phyloP scores from a whole-genome alignment of 192 early-diverging fungal genomes.

The Diversispora epigaea region DNA sequence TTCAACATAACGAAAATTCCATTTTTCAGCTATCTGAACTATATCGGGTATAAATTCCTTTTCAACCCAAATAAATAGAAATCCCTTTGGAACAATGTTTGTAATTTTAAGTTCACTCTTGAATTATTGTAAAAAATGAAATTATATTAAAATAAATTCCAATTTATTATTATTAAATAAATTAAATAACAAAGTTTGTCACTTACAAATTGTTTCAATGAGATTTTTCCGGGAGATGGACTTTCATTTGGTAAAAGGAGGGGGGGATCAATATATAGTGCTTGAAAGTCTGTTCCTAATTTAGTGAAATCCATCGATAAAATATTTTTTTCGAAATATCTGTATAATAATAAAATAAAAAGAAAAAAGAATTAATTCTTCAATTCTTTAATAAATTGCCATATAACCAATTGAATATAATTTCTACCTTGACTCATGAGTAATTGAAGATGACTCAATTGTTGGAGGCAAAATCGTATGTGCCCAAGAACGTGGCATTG shows the following conservation, averaged over 20 bases:
- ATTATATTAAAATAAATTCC: not conserved
- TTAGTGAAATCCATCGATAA: slow-evolving; percentile 47
- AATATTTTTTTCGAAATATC: slow-evolving; percentile 48
- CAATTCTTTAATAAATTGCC: not conserved
- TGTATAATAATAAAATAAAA: slow-evolving; percentile 22
- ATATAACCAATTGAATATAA: not conserved
- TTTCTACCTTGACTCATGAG: slow-evolving; percentile 41
- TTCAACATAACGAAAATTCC: slow-evolving; percentile 93
- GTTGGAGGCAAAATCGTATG: slow-evolving; percentile 63
- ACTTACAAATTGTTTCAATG: slow-evolving; percentile 61
- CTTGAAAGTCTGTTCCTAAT: slow-evolving; percentile 76
- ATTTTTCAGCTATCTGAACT: slow-evolving; percentile 66
- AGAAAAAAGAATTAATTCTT: not conserved
- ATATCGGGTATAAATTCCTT: slow-evolving; percentile 88
- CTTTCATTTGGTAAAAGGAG: slow-evolving; percentile 66
- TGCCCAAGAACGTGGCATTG: slow-evolving; percentile 86
- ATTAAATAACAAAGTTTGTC: slow-evolving; percentile 34
- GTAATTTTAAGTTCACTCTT: slow-evolving; percentile 53
- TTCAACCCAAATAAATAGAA: slow-evolving; percentile 93
- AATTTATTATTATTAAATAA: slow-evolving; percentile 37
- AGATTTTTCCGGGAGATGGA: slow-evolving; percentile 61
- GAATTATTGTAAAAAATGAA: not conserved
- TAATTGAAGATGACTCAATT: slow-evolving; percentile 17
- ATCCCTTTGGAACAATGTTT: slow-evolving; percentile 71
- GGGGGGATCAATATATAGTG: slow-evolving; percentile 91